Base-by-base conservation (phyloP, 495 filamentous ascomycete genomes). In the Daldinia decipiens region DNA sequence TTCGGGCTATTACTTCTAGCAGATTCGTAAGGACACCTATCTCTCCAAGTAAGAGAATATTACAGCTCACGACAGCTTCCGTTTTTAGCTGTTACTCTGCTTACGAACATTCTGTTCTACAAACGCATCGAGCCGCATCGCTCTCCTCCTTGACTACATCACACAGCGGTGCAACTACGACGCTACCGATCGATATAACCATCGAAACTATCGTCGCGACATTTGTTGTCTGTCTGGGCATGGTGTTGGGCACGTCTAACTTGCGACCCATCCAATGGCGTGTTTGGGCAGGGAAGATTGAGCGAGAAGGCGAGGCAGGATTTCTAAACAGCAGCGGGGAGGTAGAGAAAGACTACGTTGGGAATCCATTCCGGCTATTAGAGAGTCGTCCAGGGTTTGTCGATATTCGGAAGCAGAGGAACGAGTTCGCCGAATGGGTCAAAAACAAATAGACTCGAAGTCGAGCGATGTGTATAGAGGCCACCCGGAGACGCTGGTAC, bases 231-330 rank as follows among this genome's bases (percentile, higher is more conserved):
- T 91, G 89, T 39, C 61, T 90, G 4, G 92, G 91, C 36, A 82
- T 95, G 5, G 92, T 95, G 3, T 76, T 91, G 0, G 87, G 88
- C 15, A 88, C 90, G 0, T 87, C 89, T 32, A 86, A 89, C 52
- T 76, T 93, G 72, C 87, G 91, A 78, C 92, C 92, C 1, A 90
- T 95, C 65, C 89, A 88, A 78, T 94, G 91, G 91, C 87, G 88
- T 24, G 89, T 90, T 65, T 96, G 93, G 93, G 92, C 92, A 27
- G 91, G 92, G 53, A 87, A 92, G 79, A 89, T 93, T 66, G 92
- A 96, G 81, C 85, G 85, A 62, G 90, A 94, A 86, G 84, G 90
- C 82, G 84, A 84, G 85, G 75, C 83, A 59, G 88, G 89, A 3
- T 94, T 94, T 73, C 83, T 87, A 77, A 87, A 91, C 82, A 88